Percentiles rank a stretch among this genome's conserved stretches.
phyloP scores from a whole-genome alignment of 2,329 filamentous ascomycete species.

The Xylaria sp. region DNA sequence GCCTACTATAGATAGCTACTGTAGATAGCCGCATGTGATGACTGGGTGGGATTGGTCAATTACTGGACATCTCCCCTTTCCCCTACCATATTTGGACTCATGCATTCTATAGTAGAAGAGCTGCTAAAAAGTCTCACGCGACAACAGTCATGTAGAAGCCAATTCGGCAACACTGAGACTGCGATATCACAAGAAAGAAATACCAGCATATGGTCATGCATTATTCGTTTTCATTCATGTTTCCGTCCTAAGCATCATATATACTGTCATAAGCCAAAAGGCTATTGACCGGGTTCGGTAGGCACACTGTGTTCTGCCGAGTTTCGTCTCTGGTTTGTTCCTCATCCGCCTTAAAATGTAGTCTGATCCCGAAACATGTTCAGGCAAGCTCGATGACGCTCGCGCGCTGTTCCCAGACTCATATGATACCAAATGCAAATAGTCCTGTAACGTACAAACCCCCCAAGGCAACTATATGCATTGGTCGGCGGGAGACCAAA shows the following conservation, averaged over 20 bases:
- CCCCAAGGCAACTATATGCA: conserved; percentile 24
- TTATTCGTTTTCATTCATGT: conserved; percentile 40
- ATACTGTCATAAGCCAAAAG: conserved; percentile 30
- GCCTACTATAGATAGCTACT: too few species aligned
- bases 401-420: conserved; percentile 28
- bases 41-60: conserved; percentile 36
- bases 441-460: conserved; percentile 29
- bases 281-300: conserved; percentile 30
- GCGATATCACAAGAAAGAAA: conserved; percentile 13
- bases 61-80: conserved; percentile 7
- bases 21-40: background rate
- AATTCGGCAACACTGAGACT: background rate
- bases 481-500: conserved; percentile 32
- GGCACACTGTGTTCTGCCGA: conserved; percentile 24
- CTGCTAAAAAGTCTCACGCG: background rate
- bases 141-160: background rate
- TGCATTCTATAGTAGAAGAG: background rate
- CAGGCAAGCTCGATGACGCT: conserved; percentile 28
- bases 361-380: conserved; percentile 28
- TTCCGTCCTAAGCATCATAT: conserved; percentile 29
- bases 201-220: conserved; percentile 23
- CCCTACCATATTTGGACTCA: background rate
- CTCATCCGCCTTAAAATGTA: conserved; percentile 18
- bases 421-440: conserved; percentile 30
- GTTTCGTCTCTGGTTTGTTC: conserved; percentile 26